A percentile compares a stretch with the other conserved stretches of the same genome.
Evolutionary conservation across 2,329 filamentous ascomycete species (phyloP).

Genomic region (Claviceps quebecensis): DNA sequence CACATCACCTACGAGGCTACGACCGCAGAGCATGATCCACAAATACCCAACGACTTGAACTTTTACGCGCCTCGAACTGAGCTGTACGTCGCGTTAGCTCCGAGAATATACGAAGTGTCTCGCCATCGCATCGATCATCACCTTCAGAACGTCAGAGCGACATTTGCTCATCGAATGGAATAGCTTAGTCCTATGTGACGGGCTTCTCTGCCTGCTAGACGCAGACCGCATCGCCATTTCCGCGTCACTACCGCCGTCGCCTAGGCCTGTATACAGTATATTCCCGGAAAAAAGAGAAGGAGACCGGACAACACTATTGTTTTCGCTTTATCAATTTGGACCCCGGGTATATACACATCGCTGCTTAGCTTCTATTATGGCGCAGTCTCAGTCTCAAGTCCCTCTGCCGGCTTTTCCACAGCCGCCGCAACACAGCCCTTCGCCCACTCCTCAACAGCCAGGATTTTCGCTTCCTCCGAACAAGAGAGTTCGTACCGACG

Average conservation of each 20-base stretch:
- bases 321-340: slow-evolving; percentile 5
- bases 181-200: slow-evolving; percentile 29
- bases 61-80: slow-evolving; percentile 10
- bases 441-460: slow-evolving; percentile 42
- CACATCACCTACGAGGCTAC: background rate
- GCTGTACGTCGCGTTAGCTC: slow-evolving; percentile 7
- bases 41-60: slow-evolving; percentile 8
- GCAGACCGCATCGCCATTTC: slow-evolving; percentile 7
- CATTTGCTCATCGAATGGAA: slow-evolving; percentile 30
- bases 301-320: background rate
- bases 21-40: slow-evolving; percentile 11
- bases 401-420: slow-evolving; percentile 47
- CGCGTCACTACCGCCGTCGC: background rate
- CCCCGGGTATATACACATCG: slow-evolving; percentile 1
- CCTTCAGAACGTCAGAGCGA: slow-evolving; percentile 2
- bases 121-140: background rate
- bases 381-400: slow-evolving; percentile 41
- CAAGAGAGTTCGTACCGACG: slow-evolving; percentile 49
- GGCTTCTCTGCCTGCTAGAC: slow-evolving; percentile 36
- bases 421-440: slow-evolving; percentile 45
- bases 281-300: background rate
- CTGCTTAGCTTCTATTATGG: slow-evolving; percentile 27
- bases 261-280: background rate
- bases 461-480: slow-evolving; percentile 48
- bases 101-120: background rate